phyloP scores from a whole-genome alignment of 2,329 filamentous ascomycete genomes.

The Xylaria sp. region DNA sequence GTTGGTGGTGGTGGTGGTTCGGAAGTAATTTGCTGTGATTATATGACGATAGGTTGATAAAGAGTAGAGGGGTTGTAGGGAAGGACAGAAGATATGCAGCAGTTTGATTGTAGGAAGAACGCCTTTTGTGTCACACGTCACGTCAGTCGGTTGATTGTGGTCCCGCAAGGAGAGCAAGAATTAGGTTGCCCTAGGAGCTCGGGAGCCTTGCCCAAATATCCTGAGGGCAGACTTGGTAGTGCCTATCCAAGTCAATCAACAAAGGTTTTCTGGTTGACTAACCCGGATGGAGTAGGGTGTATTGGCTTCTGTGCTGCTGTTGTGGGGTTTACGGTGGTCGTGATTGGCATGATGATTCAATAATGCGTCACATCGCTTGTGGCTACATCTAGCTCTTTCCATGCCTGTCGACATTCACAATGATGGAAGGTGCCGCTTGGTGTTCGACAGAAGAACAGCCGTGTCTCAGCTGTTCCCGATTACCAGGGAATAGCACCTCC shows the following conservation, averaged over 20 bases:
- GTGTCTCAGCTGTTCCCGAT: constrained; percentile 9
- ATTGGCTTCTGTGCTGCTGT: constrained; percentile 16
- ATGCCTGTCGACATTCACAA: constrained; percentile 30
- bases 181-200: not conserved
- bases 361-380: constrained; percentile 51
- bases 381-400: constrained; percentile 15
- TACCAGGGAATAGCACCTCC: constrained; percentile 20
- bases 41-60: not conserved
- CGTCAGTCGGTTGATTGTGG: constrained; percentile 19
- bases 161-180: constrained; percentile 14
- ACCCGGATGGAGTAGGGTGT: not conserved
- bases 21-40: not conserved
- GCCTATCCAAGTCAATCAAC: constrained; percentile 2
- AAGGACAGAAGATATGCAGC: constrained; percentile 8
- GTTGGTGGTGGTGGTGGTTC: not conserved
- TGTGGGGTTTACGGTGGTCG: constrained; percentile 32
- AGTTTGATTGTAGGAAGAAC: constrained; percentile 14
- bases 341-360: constrained; percentile 41
- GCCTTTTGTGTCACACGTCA: constrained; percentile 39
- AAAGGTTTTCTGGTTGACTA: constrained; percentile 6
- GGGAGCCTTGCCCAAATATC: not conserved
- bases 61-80: not conserved
- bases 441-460: constrained; percentile 13
- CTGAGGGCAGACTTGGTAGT: not conserved
- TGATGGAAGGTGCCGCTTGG: constrained; percentile 22